Base-by-base conservation (phyloP, 768 basidiomycete species). In the Boletus rubescentipes region DNA sequence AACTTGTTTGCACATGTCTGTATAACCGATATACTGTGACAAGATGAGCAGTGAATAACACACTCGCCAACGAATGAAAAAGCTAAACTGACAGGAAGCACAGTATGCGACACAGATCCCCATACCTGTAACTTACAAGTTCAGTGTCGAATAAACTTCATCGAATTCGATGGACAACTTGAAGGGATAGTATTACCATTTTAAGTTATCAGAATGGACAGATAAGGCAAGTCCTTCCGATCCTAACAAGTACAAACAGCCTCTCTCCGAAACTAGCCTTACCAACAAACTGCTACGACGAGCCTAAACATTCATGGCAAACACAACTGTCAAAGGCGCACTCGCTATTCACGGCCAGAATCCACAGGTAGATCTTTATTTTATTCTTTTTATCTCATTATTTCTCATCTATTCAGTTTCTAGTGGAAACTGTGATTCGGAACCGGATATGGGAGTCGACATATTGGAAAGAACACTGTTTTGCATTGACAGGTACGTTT, bases 391-490 rank as follows among this genome's bases (percentile, higher is more conserved):
- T 15, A 15, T 53, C 16, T 47, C n/a, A 32, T 55, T 36, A 16
- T 21, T 32, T 61, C 67, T 60, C 57, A 61, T 67, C 57, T 63
- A 9, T 55, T 43, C 68, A 97, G 93, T 91, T 82, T 71, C 77
- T 99, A 71, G 89, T 99, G 29, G 97, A 98, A 78, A 96, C 92
- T 35, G 91, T 98, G 58, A 95, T 98, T 60, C 86, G 97, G 49
- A 91, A 87, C 66, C 84, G 97, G 57, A 97, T 99, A 56, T 99
- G 96, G 77, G 96, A 98, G 70, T 89, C 90, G 0, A 71, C 79
- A 8, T 99, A 84, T 72, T 99, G 96, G 96, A 99, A 99, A 75
- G 96, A 99, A 68, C 93, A 97, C 61, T 99, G 96, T 68, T 99
- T 99, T 68, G 96, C 96, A 20, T 76, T 99, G 43, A 97, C 93